These are phyloP conservation scores for Metschnikowia amazonensis DNA, from an alignment of 805 yeast genomes.

Conservation along the genomic window DNA sequence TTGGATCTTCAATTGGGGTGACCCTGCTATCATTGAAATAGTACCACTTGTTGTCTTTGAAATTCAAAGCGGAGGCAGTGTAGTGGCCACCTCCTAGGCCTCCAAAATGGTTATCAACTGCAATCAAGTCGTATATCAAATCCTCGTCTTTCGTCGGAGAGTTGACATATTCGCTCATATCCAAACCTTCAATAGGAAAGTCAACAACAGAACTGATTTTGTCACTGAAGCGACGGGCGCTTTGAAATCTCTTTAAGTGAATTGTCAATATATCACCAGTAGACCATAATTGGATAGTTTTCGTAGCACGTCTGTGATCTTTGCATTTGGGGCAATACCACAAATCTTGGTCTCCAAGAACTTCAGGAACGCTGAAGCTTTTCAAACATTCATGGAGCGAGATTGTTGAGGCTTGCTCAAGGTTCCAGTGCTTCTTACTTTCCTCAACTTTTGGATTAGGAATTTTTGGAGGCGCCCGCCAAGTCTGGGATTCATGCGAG, in stretches of 20 bases:
- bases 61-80: slow-evolving; percentile 83
- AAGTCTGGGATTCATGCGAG: slow-evolving; percentile 47
- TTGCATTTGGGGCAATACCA: slow-evolving; percentile 94
- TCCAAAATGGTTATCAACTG: slow-evolving; percentile 94
- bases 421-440: slow-evolving; percentile 33
- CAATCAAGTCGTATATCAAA: slow-evolving; percentile 76
- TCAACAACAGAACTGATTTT: slow-evolving; percentile 82
- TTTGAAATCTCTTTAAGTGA: slow-evolving; percentile 87
- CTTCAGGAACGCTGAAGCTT: slow-evolving; percentile 74
- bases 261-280: slow-evolving; percentile 87
- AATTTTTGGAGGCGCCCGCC: slow-evolving; percentile 44
- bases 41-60: slow-evolving; percentile 76
- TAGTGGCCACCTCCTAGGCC: slow-evolving; percentile 98
- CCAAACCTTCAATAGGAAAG: slow-evolving; percentile 82
- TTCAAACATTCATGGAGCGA: slow-evolving; percentile 68
- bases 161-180: slow-evolving; percentile 58
- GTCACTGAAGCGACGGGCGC: slow-evolving; percentile 79
- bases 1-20: slow-evolving; percentile 50
- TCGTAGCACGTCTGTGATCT: slow-evolving; percentile 86
- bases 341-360: slow-evolving; percentile 80
- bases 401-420: slow-evolving; percentile 44
- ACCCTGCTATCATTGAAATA: slow-evolving; percentile 86
- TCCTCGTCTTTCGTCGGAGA: slow-evolving; percentile 20
- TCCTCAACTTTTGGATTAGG: slow-evolving; percentile 54
- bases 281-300: slow-evolving; percentile 89